Conservation (phyloP, 1,284 basidiomycete species). For the Cutaneotrichosporon cyanovorans region DNA sequence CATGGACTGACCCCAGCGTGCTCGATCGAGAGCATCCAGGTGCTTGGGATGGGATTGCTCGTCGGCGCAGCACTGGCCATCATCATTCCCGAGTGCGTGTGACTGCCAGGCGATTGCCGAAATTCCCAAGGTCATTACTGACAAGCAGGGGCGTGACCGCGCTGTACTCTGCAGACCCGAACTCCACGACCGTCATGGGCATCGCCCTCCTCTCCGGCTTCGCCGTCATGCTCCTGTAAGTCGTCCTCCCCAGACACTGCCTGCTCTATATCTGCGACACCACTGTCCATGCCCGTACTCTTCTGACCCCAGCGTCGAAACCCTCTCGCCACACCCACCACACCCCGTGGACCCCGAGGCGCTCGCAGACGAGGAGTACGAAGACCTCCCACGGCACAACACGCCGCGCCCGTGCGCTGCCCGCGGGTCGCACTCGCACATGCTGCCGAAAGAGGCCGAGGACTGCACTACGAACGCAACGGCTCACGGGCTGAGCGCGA, state of each 20-base stretch:
- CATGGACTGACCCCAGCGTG: slow-evolving; percentile 44
- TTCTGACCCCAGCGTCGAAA: slow-evolving; percentile 32
- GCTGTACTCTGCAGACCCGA: slow-evolving; percentile 43
- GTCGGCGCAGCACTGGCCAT: slow-evolving; percentile 81
- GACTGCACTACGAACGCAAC: slow-evolving; percentile 14
- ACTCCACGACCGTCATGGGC: slow-evolving; percentile 53
- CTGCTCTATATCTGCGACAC: too few relatives aligned
- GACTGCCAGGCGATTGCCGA: not conserved
- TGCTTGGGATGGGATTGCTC: slow-evolving; percentile 72
- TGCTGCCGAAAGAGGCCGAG: slow-evolving; percentile 10
- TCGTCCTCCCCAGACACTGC: slow-evolving; percentile 23
- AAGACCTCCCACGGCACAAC: slow-evolving; percentile 1
- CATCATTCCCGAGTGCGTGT: slow-evolving; percentile 77
- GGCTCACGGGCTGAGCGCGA: slow-evolving; percentile 55
- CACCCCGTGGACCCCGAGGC: slow-evolving; percentile 12
- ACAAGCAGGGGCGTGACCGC: slow-evolving; percentile 44
- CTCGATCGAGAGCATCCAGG: slow-evolving; percentile 56
- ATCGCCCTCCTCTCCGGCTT: slow-evolving; percentile 71
- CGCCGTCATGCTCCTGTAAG: slow-evolving; percentile 68
- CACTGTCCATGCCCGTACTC: not conserved
- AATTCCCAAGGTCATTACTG: not conserved
- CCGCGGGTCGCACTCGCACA: not conserved
- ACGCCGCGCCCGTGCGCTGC: not conserved
- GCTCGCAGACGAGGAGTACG: slow-evolving; percentile 1
- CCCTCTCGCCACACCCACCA: slow-evolving; percentile 37